Evolutionary conservation across 805 yeast species (phyloP), one percentile per base, ranked within the genome.

Genomic region (Torulaspora maleeae): DNA sequence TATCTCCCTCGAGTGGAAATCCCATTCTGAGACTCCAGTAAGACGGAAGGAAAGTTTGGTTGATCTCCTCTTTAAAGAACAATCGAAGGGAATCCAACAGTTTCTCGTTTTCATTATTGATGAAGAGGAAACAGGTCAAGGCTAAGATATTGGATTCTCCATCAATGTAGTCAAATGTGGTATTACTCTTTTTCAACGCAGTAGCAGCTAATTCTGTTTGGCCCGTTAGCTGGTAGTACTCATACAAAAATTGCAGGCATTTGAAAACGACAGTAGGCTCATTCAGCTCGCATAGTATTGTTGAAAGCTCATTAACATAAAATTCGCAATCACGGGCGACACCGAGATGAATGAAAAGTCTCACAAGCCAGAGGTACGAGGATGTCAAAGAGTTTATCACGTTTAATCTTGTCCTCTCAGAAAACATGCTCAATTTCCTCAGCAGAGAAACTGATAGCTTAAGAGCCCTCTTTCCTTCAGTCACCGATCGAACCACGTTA

Each of bases 311-410:
- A 5, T 67, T 67, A 3, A 73, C 51, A 60, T 74, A 83, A 56
- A 71, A 79, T 2, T 74, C 72, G 38, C 80, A 72, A 44, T 83
- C 88, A 50, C 77, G 78, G 0, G 80, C 66, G 2, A 80, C 56
- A 0, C 90, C 89, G 30, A 78, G 56, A 29, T 71, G 74, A 12
- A 70, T 62, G 43, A 72, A 68, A 0, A 68, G 54, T 3, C 67
- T 59, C 17, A 79, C 63, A 20, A 78, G 61, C 2, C 46, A 44
- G 5, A 64, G 60, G 51, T 77, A 78, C 2, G 76, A 52, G 4
- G 60, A 54, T 10, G 70, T 55, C 27, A 79, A 56, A 11, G 59
- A 50, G 1, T 45, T 47, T 0, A 74, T 59, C 2, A 77, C 59
- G 20, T 59, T 60, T 64, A 75, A 63, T 49, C 71, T 73, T 3